Conservation (phyloP, 495 filamentous ascomycete genomes). For the Aspergillus haitiensis region DNA sequence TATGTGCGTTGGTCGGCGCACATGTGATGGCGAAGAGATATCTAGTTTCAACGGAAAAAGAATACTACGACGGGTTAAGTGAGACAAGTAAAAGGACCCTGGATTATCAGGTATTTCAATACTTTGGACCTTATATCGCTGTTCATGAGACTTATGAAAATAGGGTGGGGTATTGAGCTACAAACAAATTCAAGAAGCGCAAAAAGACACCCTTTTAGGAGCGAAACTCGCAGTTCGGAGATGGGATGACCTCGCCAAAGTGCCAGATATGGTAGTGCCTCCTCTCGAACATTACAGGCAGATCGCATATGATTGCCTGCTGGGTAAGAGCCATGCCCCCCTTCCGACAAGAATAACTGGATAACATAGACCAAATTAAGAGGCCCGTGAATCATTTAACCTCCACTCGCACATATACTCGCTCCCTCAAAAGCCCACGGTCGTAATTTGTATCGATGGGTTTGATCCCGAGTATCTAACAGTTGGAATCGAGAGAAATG, state of each 20-base stretch:
- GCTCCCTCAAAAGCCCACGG: background rate
- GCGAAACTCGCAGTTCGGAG: slow-evolving; percentile 37
- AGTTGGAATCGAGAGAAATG: background rate
- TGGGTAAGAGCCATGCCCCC: background rate
- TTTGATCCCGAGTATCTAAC: background rate
- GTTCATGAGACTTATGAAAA: background rate
- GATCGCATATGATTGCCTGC: slow-evolving; percentile 24
- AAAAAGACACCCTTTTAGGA: slow-evolving; percentile 33
- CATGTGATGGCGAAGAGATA: slow-evolving; percentile 48
- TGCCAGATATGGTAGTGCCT: slow-evolving; percentile 29
- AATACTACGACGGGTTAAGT: slow-evolving; percentile 38
- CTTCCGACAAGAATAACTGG: too few relatives aligned
- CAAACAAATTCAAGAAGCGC: slow-evolving; percentile 30
- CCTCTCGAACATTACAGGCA: slow-evolving; percentile 27
- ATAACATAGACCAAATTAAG: background rate
- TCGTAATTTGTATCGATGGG: background rate
- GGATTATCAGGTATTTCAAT: slow-evolving; percentile 25
- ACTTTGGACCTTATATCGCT: background rate
- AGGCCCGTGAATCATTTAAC: background rate
- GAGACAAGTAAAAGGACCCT: slow-evolving; percentile 42
- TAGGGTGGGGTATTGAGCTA: slow-evolving; percentile 36
- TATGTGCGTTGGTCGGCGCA: slow-evolving; percentile 38
- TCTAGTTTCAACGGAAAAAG: slow-evolving; percentile 39
- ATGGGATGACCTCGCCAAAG: slow-evolving; percentile 45
- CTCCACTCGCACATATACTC: background rate